A percentile compares a stretch with the other conserved stretches of the same genome.
phyloP scores from a whole-genome alignment of 768 basidiomycete genomes.

The Kwoniella heveanensis region DNA sequence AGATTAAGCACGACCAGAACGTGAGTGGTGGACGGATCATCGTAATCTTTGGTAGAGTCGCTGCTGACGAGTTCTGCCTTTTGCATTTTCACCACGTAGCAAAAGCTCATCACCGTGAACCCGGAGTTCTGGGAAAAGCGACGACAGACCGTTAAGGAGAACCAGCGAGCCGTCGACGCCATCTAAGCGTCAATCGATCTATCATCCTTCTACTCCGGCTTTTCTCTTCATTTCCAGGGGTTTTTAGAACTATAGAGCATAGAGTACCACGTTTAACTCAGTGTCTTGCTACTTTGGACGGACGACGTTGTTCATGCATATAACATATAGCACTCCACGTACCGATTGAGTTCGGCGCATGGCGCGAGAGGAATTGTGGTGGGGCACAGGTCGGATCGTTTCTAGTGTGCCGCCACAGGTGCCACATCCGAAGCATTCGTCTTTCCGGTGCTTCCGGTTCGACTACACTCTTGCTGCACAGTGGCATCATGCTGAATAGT shows the following conservation, averaged over 20 bases:
- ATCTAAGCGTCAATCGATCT: constrained; percentile 13
- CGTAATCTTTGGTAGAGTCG: neutral
- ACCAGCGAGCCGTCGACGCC: constrained; percentile 22
- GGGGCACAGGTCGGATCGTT: too few relatives aligned
- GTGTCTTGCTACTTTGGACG: neutral
- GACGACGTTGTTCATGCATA: neutral
- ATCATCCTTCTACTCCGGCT: neutral
- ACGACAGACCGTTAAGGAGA: constrained; percentile 10
- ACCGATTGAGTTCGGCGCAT: too few relatives aligned
- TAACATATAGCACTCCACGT: neutral
- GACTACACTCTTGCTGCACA: too few relatives aligned
- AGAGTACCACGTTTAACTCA: neutral
- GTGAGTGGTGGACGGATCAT: constrained; percentile 23
- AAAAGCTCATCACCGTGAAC: constrained; percentile 28
- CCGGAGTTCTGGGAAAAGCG: constrained; percentile 30
- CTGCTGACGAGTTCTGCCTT: too few relatives aligned
- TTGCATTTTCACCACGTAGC: constrained; percentile 6
- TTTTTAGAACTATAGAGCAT: constrained; percentile 2
- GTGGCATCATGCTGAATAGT: too few relatives aligned
- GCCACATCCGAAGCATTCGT: too few relatives aligned
- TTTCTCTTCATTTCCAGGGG: neutral
- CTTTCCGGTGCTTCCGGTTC: too few relatives aligned
- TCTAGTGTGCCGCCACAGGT: too few relatives aligned
- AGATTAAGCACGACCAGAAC: constrained; percentile 61
- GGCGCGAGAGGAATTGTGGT: too few relatives aligned